Conservation (phyloP, 805 yeast genomes). For the Clavispora carvajalis region DNA sequence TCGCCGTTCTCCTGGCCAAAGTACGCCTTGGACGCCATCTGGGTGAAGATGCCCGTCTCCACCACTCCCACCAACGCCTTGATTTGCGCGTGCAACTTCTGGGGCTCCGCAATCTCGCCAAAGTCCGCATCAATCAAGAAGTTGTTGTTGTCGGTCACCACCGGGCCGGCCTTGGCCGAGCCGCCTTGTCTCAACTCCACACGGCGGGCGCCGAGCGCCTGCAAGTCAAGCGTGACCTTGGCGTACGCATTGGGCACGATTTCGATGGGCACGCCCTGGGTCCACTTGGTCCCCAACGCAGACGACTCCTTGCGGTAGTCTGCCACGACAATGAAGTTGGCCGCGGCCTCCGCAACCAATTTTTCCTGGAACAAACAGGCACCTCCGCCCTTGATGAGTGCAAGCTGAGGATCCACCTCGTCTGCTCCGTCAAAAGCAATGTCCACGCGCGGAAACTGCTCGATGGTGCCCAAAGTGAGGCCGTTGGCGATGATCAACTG, state of each 20-base stretch:
- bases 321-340: conserved; percentile 80
- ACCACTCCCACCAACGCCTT: conserved; percentile 87
- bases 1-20: conserved; percentile 82
- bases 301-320: conserved; percentile 82
- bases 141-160: conserved; percentile 92
- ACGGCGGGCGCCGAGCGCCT: conserved; percentile 55
- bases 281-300: conserved; percentile 75
- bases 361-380: conserved; percentile 97
- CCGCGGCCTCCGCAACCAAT: conserved; percentile 77
- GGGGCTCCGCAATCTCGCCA: conserved; percentile 58
- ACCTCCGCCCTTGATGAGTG: conserved; percentile 97
- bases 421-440: conserved; percentile 98
- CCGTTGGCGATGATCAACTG: conserved; percentile 81
- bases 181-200: conserved; percentile 79
- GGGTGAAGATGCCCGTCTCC: conserved; percentile 86
- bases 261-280: conserved; percentile 90
- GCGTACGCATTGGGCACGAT: conserved; percentile 86
- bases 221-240: conserved; percentile 63
- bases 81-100: conserved; percentile 54
- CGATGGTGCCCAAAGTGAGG: conserved; percentile 71
- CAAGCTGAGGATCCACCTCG: conserved; percentile 77
- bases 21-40: conserved; percentile 73
- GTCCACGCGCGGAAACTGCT: conserved; percentile 77
- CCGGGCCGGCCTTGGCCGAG: conserved; percentile 93
- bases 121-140: conserved; percentile 91